Percentiles rank a stretch among this genome's conserved stretches.
phyloP scores from a whole-genome alignment of 2,329 filamentous ascomycete species.

The Sphaerulina populicola region DNA sequence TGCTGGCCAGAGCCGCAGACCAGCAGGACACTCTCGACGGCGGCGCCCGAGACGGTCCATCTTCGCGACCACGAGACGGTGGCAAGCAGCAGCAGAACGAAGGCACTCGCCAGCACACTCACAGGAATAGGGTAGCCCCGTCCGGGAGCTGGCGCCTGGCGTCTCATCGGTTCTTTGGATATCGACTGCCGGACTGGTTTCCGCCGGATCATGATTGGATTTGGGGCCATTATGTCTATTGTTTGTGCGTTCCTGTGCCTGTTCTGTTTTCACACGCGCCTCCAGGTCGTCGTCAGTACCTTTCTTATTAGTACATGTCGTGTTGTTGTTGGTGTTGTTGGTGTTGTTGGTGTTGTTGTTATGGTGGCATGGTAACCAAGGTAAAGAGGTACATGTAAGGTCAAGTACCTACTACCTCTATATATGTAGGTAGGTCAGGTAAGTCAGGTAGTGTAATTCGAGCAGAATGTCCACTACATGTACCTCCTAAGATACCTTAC shows the following conservation, averaged over 20 bases:
- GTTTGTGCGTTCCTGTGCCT: neutral
- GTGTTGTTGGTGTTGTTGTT: neutral
- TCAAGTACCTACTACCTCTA: too few species aligned
- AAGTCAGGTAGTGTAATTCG: too few species aligned
- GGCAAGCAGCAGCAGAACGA: slow-evolving; percentile 15
- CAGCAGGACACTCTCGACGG: slow-evolving; percentile 23
- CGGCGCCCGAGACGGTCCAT: slow-evolving; percentile 27
- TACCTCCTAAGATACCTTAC: too few species aligned
- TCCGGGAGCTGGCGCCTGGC: slow-evolving; percentile 3
- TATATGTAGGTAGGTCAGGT: too few species aligned
- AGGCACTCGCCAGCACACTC: slow-evolving; percentile 9
- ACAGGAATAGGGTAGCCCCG: slow-evolving; percentile 1
- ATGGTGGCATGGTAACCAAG: too few species aligned
- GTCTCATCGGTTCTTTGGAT: slow-evolving; percentile 3
- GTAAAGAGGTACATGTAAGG: too few species aligned
- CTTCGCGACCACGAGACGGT: slow-evolving; percentile 20
- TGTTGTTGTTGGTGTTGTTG: neutral
- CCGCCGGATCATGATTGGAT: slow-evolving; percentile 17
- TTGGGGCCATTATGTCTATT: slow-evolving; percentile 11
- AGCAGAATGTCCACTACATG: neutral
- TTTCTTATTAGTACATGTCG: too few species aligned
- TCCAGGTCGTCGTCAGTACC: neutral
- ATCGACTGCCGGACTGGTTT: slow-evolving; percentile 12
- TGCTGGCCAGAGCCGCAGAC: slow-evolving; percentile 23
- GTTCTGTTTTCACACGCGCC: neutral